These are phyloP conservation scores for Pseudevernia furfuracea DNA, from an alignment of 495 filamentous ascomycete species.

Conservation along the genomic window DNA sequence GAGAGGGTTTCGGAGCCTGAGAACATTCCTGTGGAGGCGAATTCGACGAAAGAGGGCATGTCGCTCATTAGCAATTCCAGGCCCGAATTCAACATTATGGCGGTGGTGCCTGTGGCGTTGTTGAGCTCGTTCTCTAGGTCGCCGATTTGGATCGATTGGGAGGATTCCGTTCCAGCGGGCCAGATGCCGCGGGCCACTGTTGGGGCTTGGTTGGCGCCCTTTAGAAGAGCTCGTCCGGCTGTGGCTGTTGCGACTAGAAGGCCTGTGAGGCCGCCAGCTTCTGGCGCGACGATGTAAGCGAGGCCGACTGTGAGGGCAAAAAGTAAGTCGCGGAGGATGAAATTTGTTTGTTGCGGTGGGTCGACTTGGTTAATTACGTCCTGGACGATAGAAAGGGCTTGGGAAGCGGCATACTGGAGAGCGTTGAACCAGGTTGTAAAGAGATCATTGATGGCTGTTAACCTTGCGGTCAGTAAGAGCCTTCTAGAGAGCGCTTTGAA, in stretches of 20 bases:
- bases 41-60: conserved; percentile 6
- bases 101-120: background rate
- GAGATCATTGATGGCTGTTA: background rate
- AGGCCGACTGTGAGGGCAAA: background rate
- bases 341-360: background rate
- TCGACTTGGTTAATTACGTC: background rate
- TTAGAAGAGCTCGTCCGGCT: background rate
- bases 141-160: conserved; percentile 3
- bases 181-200: background rate
- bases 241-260: background rate
- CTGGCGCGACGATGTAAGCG: background rate
- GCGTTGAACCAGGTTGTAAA: background rate
- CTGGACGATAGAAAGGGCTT: background rate
- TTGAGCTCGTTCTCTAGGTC: background rate
- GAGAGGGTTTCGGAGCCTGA: background rate
- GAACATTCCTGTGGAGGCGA: conserved; percentile 4
- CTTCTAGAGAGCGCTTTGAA: background rate
- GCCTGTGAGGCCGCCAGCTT: background rate
- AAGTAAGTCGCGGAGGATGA: background rate
- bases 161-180: background rate
- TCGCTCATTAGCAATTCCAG: conserved; percentile 9
- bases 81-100: background rate
- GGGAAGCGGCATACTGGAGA: background rate
- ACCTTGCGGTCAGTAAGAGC: background rate
- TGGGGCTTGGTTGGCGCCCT: background rate